Evolutionary conservation across 75 land plant species (phyloP).

Genomic region (Picea sitchensis): DNA sequence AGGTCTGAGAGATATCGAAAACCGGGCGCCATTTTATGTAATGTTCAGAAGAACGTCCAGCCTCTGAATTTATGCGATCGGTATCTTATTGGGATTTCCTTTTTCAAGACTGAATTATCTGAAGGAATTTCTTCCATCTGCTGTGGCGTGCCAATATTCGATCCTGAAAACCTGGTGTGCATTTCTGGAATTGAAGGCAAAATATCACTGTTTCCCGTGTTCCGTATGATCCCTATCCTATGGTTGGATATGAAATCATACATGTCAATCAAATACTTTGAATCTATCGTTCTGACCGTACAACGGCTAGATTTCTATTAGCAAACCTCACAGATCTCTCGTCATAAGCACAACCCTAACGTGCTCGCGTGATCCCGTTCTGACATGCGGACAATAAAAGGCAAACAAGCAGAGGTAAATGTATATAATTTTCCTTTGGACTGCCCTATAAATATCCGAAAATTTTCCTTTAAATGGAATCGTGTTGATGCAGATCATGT

Average conservation of each 20-base stretch:
- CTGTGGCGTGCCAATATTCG: no score
- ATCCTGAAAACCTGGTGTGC: no score
- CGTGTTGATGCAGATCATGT: slow-evolving; percentile 10
- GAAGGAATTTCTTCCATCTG: no score
- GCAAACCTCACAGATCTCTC: neutral
- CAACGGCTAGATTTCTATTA: neutral
- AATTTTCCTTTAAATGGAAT: neutral
- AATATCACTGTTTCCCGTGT: neutral
- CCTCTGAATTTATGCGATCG: no score
- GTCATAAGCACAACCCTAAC: neutral
- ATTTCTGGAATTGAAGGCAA: neutral
- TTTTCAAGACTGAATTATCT: no score
- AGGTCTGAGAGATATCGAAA: no score
- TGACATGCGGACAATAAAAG: neutral
- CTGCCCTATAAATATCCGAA: neutral
- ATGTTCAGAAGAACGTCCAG: no score
- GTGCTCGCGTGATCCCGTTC: neutral
- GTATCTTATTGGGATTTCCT: no score
- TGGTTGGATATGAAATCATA: neutral
- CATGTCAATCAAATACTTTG: no score
- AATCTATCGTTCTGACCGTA: neutral
- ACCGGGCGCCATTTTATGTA: no score
- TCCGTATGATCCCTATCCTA: neutral
- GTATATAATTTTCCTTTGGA: neutral
- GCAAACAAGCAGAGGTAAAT: neutral